Percentiles rank a stretch among this genome's conserved stretches.
These are phyloP conservation scores for Suhomyces kilbournensis DNA, from an alignment of 805 yeast genomes.

Conservation along the genomic window DNA sequence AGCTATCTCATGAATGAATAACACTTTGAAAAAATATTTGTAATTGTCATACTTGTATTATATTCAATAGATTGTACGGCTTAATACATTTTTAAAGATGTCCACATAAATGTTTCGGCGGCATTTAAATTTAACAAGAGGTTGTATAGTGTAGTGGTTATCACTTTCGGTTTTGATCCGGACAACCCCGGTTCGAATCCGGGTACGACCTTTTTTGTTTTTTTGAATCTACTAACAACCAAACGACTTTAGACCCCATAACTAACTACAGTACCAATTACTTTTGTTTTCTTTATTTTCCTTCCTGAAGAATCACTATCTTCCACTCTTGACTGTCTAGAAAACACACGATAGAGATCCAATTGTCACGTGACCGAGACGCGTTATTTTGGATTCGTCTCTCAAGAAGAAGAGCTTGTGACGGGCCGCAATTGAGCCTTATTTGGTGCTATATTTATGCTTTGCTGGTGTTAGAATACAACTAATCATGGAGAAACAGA, in stretches of 20 bases:
- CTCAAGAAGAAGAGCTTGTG: neutral
- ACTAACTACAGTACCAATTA: no score
- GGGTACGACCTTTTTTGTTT: slow-evolving; percentile 57
- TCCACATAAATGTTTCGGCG: no score
- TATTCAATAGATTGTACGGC: no score
- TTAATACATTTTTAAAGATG: no score
- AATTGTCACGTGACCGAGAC: neutral
- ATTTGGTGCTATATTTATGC: neutral
- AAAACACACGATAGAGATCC: no score
- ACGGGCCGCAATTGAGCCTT: neutral
- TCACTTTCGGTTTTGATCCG: slow-evolving; percentile 81
- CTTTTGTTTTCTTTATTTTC: no score
- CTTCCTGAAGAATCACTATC: no score
- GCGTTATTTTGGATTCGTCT: neutral
- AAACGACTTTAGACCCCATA: no score
- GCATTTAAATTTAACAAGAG: slow-evolving; percentile 5
- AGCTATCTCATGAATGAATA: no score
- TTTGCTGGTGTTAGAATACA: neutral
- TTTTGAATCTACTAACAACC: neutral
- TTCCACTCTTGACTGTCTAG: no score
- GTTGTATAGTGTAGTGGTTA: slow-evolving; percentile 75
- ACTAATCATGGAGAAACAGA: slow-evolving; percentile 23
- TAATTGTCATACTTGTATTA: no score
- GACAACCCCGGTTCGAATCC: slow-evolving; percentile 83
- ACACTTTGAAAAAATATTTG: no score